phyloP scores from a whole-genome alignment of 495 filamentous ascomycete species.

The Melanomma pulvis-pyrius region DNA sequence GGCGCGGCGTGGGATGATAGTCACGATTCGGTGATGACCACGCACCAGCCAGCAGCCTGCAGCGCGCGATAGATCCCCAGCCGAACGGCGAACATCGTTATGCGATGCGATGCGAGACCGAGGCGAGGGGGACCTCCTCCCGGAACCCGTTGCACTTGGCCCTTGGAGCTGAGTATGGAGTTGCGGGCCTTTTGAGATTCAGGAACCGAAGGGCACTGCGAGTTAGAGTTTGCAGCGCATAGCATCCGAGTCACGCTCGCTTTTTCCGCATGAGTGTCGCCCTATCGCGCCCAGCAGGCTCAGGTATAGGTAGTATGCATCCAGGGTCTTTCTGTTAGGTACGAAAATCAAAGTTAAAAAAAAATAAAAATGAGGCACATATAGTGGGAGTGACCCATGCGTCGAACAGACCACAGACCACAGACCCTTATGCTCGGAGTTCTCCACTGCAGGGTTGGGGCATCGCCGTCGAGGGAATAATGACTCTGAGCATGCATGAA shows the following conservation, averaged over 20 bases:
- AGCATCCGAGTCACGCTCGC: background rate
- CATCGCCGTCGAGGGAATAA: background rate
- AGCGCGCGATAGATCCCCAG: background rate
- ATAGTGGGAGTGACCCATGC: too few relatives aligned
- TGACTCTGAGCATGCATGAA: background rate
- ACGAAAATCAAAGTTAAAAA: too few relatives aligned
- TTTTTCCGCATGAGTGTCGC: background rate
- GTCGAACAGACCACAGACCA: too few relatives aligned
- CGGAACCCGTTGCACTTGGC: background rate
- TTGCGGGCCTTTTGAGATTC: background rate
- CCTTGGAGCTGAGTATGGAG: background rate
- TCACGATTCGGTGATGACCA: too few relatives aligned
- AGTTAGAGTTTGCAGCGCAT: conserved; percentile 1
- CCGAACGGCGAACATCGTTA: background rate
- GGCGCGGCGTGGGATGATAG: too few relatives aligned
- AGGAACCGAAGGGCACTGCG: background rate
- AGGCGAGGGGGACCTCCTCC: background rate
- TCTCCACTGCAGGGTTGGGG: background rate
- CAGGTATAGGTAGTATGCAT: too few relatives aligned
- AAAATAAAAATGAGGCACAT: too few relatives aligned
- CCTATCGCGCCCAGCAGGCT: too few relatives aligned
- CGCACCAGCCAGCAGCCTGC: too few relatives aligned
- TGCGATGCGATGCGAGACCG: background rate
- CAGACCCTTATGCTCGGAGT: background rate
- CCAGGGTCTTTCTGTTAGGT: too few relatives aligned